phyloP scores from a whole-genome alignment of 164 flowering plant species.

The Paratinospora sagittata region DNA sequence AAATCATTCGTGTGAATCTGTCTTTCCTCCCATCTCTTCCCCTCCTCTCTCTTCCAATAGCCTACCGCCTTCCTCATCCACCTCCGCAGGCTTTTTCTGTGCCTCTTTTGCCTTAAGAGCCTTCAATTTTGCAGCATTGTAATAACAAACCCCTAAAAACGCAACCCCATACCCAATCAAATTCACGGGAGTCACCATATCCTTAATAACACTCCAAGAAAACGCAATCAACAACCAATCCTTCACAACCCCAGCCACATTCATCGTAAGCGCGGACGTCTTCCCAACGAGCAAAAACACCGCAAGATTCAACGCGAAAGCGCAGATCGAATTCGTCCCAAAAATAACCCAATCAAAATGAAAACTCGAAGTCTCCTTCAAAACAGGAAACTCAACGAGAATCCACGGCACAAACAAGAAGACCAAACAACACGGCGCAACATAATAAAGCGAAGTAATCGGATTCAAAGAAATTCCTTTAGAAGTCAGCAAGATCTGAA shows the following conservation, averaged over 20 bases:
- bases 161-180: constrained; percentile 28
- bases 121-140: constrained; percentile 23
- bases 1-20: constrained; percentile 16
- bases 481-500: constrained; percentile 26
- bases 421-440: constrained; percentile 25
- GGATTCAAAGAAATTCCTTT: constrained; percentile 26
- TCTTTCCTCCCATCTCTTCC: constrained; percentile 11
- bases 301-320: constrained; percentile 24
- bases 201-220: constrained; percentile 26
- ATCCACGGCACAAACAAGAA: constrained; percentile 27
- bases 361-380: constrained; percentile 20
- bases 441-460: constrained; percentile 26
- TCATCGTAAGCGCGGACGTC: constrained; percentile 27
- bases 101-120: constrained; percentile 27
- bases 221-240: constrained; percentile 29
- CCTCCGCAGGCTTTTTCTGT: constrained; percentile 20
- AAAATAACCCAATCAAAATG: constrained; percentile 20
- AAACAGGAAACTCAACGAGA: constrained; percentile 21
- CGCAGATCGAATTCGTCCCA: constrained; percentile 25
- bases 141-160: constrained; percentile 26
- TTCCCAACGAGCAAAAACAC: constrained; percentile 27
- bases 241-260: constrained; percentile 28
- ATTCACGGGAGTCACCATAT: constrained; percentile 23
- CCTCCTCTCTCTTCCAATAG: constrained; percentile 22
- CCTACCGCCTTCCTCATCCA: constrained; percentile 20